phyloP scores from a whole-genome alignment of 176 grass and related monocot species.

The Puccinellia tenuiflora region DNA sequence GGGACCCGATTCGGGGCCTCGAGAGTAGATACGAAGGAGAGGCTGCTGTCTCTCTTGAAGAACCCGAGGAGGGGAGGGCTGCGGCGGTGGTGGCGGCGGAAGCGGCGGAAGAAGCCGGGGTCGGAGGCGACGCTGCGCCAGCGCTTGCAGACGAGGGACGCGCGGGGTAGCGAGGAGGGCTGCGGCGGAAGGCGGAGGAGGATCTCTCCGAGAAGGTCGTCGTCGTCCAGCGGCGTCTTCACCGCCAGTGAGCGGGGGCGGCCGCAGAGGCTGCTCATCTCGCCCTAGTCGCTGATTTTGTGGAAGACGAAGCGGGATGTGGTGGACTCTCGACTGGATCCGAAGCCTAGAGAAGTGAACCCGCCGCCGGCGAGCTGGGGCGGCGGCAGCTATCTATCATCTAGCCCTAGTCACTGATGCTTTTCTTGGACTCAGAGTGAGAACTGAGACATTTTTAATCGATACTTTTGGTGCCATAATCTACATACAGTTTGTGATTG shows the following conservation, averaged over 20 bases:
- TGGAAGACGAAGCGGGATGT: background rate
- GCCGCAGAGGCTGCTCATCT: background rate
- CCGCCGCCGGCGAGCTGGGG: background rate
- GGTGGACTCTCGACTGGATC: background rate
- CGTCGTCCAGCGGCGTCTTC: too few relatives aligned
- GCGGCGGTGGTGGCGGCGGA: background rate
- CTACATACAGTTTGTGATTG: too few relatives aligned
- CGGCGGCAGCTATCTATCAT: background rate
- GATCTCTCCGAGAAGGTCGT: too few relatives aligned
- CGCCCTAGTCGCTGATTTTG: background rate
- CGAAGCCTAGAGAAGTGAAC: background rate
- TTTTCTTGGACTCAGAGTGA: too few relatives aligned
- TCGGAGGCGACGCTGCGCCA: background rate
- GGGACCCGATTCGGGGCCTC: background rate
- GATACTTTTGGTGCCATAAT: too few relatives aligned
- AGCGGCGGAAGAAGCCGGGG: background rate
- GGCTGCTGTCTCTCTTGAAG: background rate
- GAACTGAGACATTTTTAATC: too few relatives aligned
- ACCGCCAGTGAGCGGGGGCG: too few relatives aligned
- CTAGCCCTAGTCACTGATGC: background rate
- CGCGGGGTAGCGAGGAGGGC: background rate
- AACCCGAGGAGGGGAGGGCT: background rate
- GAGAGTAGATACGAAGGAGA: background rate
- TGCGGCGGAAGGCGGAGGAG: too few relatives aligned
- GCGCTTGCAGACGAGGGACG: background rate